A percentile compares a stretch with the other conserved stretches of the same genome.
Evolutionary conservation across 139 green algal species (phyloP).

Genomic region (Microglena sp.): DNA sequence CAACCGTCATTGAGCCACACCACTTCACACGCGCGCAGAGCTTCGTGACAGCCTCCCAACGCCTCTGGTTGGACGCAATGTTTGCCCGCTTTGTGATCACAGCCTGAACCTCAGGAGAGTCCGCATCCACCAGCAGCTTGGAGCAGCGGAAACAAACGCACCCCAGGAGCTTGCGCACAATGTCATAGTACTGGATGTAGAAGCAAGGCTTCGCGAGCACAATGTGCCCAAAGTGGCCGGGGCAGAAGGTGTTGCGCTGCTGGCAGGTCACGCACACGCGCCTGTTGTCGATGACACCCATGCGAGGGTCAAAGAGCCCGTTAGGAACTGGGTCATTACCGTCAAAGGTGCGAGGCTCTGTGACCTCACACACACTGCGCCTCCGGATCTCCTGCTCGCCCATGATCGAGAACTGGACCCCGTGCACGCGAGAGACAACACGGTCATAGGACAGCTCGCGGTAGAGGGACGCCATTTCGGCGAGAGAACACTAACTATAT

Average conservation of each 20-base stretch:
- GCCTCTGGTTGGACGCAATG: background rate
- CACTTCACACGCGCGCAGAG: conserved; percentile 4
- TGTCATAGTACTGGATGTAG: conserved; percentile 87
- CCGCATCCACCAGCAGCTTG: conserved; percentile 67
- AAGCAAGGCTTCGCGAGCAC: conserved; percentile 87
- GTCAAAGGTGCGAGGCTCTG: conserved; percentile 65
- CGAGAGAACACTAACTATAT: no score
- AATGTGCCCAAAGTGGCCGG: conserved; percentile 94
- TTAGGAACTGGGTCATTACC: conserved; percentile 61
- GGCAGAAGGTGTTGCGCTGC: conserved; percentile 64
- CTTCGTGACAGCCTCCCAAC: conserved; percentile 13
- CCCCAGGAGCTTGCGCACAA: conserved; percentile 77
- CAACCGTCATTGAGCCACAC: background rate
- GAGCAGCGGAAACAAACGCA: conserved; percentile 86
- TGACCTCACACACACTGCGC: conserved; percentile 63
- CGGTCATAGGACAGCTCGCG: conserved; percentile 4
- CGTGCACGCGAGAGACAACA: conserved; percentile 55
- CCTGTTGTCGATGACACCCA: conserved; percentile 84
- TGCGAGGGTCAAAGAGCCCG: conserved; percentile 72
- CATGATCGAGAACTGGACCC: conserved; percentile 86
- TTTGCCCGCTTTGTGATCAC: background rate
- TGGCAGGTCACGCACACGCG: conserved; percentile 64
- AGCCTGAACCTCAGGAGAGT: conserved; percentile 7
- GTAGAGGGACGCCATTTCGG: conserved; percentile 14
- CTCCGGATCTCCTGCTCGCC: conserved; percentile 85